Evolutionary conservation across 1,284 basidiomycete species (phyloP), one percentile per base, ranked within the genome.

Genomic region (Melampsora medusae): DNA sequence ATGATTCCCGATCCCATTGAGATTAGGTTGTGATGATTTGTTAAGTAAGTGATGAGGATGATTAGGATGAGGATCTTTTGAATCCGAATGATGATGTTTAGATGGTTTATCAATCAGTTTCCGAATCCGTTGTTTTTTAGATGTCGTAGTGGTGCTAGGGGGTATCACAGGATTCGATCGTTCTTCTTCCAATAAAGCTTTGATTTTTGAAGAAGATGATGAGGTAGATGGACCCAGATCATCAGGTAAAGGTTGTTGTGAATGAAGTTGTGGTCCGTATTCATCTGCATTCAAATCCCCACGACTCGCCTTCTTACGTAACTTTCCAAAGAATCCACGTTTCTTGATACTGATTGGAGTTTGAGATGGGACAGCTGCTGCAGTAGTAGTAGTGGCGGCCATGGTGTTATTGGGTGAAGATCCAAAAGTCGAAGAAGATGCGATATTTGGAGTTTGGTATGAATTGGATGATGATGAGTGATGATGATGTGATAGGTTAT

Each of bases 251-350:
- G n/a, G 53, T 22, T 22, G n/a, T 28, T 10, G n/a, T 28, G n/a
- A n/a, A 59, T n/a, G 53, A 59, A 59, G 28, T 59, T 7, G 53
- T 2, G 53, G 7, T 22, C 53, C 53, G 1, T 10, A 56, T 59
- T 59, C 53, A 38, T 73, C 70, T 10, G 31, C 33, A 35, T 42
- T 65, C 42, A 73, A 59, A 35, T 73, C 70, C 25, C 38, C 66
- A 1, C 73, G 53, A 69, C 67, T 69, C 7, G 73, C 67, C 38
- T 76, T 76, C 19, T 68, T 76, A 19, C 73, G 66, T 33, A 76
- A 59, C 59, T 62, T 76, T 25, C 66, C 73, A 53, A 76, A 76
- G 48, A 76, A 76, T 1, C 67, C 67, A 38, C 67, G 56, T 35
- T 76, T 76, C 31, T 76, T 76, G 25, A 35, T 59, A 10, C 25